Evolutionary conservation across 2,329 filamentous ascomycete genomes (phyloP), one percentile per base, ranked within the genome.

Genomic region (Fusarium sp.): DNA sequence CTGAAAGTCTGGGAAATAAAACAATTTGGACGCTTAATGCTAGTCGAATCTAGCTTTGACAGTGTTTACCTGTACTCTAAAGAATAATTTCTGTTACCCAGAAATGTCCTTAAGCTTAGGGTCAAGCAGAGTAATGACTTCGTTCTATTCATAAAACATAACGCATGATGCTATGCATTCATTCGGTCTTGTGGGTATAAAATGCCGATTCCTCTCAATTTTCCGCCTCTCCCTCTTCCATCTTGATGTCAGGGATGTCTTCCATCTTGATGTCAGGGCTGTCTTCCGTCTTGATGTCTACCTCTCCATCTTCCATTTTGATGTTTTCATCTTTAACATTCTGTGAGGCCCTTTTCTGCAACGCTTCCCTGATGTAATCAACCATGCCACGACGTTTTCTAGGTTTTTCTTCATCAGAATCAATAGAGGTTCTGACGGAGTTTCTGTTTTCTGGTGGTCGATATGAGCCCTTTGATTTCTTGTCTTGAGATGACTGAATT

Each of bases 351-450:
- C 10, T 37, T 37, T 37, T 21, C 40, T 18, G 34, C 11, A 14
- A 41, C 30, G 13, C 28, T 37, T 67, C 28, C 21, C 9, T 48
- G 30, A 63, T 53, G 34, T 14, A 23, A 21, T 48, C 40, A 12
- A 55, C 47, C 37, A 69, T 55, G 7, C 65, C 59, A 34, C 47
- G 32, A 18, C 21, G 14, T 20, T n/a, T 34, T 18, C 21, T 14
- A 7, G 7, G 18, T 14, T 21, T 40, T 20, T 27, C 14, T 5
- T 37, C 4, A 13, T n/a, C 5, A 7, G n/a, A n/a, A 37, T 10
- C 10, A 10, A 10, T 1, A 4, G 18, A 16, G 28, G 3, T 8
- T 18, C n/a, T 11, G 32, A 21, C 14, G 14, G 7, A 21, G 48
- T 18, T 27, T 48, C 14, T 34, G 21, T 7, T 37, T n/a, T 16